Conservation (phyloP, 352 stramenopile species). For the Globisporangium acanthophoron region DNA sequence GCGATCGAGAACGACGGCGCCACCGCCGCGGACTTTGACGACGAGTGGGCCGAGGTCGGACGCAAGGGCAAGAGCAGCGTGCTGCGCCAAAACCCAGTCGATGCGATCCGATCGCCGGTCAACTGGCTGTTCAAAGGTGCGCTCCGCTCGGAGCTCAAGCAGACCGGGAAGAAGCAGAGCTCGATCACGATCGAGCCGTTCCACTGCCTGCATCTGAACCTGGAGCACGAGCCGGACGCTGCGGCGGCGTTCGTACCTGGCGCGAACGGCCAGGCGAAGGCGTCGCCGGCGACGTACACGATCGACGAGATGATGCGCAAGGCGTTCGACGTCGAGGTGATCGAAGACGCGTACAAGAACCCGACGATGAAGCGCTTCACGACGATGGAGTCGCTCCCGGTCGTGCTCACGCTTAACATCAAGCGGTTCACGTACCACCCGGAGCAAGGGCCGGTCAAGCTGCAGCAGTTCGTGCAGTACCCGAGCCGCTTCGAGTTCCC, state of each 20-base stretch:
- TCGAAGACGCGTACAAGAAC: conserved; percentile 43
- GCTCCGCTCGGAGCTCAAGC: conserved; percentile 72
- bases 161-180: conserved; percentile 63
- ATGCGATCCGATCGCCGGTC: conserved; percentile 62
- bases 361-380: conserved; percentile 68
- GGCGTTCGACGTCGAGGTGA: conserved; percentile 70
- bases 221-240: conserved; percentile 42
- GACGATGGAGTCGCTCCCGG: conserved; percentile 65
- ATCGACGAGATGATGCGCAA: conserved; percentile 75
- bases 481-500: conserved; percentile 67
- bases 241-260: conserved; percentile 22
- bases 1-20: conserved; percentile 8
- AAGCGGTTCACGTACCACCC: conserved; percentile 86
- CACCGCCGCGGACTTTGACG: conserved; percentile 28
- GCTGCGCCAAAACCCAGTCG: conserved; percentile 65
- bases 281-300: conserved; percentile 30
- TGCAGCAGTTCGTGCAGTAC: conserved; percentile 84
- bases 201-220: conserved; percentile 77
- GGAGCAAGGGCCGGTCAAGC: conserved; percentile 67
- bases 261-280: conserved; percentile 33
- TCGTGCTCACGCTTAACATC: conserved; percentile 77
- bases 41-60: conserved; percentile 76
- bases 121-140: conserved; percentile 85
- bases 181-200: conserved; percentile 86
- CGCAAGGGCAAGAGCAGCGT: conserved; percentile 75